These are phyloP conservation scores for Penicillium griseofulvum DNA, from an alignment of 2,329 filamentous ascomycete species.

Conservation along the genomic window DNA sequence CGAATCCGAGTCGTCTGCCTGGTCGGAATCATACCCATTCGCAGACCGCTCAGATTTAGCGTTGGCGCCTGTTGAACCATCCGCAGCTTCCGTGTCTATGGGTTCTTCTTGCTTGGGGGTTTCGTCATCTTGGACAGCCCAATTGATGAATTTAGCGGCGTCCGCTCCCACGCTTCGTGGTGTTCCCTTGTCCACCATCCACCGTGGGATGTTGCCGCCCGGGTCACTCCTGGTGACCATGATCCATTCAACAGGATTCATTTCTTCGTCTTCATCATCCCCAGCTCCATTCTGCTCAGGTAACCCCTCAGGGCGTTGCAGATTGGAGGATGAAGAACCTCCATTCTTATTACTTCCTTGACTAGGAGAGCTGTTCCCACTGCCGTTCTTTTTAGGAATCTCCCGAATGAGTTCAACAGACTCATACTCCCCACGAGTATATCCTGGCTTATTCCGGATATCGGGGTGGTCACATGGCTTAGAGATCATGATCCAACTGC, in stretches of 20 bases:
- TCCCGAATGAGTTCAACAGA: slow-evolving; percentile 89
- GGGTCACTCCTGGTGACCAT: slow-evolving; percentile 91
- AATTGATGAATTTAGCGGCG: slow-evolving; percentile 76
- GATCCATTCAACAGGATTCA: slow-evolving; percentile 78
- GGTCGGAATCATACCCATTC: slow-evolving; percentile 8
- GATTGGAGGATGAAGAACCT: slow-evolving; percentile 31
- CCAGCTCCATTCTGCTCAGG: slow-evolving; percentile 11
- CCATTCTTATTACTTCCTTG: slow-evolving; percentile 37
- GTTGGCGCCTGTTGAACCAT: not conserved
- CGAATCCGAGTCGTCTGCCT: slow-evolving; percentile 18
- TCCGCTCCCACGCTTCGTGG: slow-evolving; percentile 76
- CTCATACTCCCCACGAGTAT: slow-evolving; percentile 82
- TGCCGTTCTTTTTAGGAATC: slow-evolving; percentile 51
- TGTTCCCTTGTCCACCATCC: slow-evolving; percentile 87
- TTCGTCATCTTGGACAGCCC: slow-evolving; percentile 60
- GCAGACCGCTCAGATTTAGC: not conserved
- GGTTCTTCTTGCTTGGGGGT: slow-evolving; percentile 33
- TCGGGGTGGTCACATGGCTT: slow-evolving; percentile 77
- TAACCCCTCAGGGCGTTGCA: slow-evolving; percentile 31
- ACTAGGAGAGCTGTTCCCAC: slow-evolving; percentile 10
- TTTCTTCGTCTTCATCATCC: slow-evolving; percentile 48
- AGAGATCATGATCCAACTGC: slow-evolving; percentile 83
- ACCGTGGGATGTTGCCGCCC: slow-evolving; percentile 81
- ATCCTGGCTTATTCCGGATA: slow-evolving; percentile 66
- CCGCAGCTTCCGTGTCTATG: not conserved